Percentiles rank a stretch among this genome's conserved stretches.
Evolutionary conservation across 345 rosid species (phyloP).

Genomic region (Eucalyptus victrix): DNA sequence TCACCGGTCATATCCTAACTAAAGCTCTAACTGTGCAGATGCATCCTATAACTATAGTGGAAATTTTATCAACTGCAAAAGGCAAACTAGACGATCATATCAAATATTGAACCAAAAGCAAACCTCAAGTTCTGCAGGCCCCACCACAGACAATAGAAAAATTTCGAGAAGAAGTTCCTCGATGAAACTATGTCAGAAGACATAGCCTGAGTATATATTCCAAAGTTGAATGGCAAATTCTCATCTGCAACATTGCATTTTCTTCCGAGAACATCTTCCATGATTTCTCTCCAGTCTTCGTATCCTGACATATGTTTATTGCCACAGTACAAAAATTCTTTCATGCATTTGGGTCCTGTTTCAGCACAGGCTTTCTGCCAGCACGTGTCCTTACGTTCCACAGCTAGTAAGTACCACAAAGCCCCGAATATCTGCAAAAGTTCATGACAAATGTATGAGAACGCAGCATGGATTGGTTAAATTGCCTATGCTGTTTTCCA

Average conservation of each 20-base stretch:
- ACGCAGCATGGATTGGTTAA: not conserved
- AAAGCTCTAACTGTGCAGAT: not conserved
- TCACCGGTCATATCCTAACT: not conserved
- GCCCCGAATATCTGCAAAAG: conserved; percentile 64
- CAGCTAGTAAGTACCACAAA: conserved; percentile 71
- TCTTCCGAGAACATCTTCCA: conserved; percentile 16
- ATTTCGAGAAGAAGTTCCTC: conserved; percentile 36
- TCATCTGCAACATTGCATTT: conserved; percentile 22
- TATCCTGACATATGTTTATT: conserved; percentile 28
- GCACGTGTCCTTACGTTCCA: conserved; percentile 69
- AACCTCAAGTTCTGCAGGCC: conserved; percentile 89
- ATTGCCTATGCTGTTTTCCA: not conserved
- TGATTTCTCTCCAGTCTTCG: conserved; percentile 37
- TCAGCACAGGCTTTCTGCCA: conserved; percentile 49
- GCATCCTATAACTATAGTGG: not conserved
- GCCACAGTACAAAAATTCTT: conserved; percentile 59
- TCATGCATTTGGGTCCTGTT: conserved; percentile 18
- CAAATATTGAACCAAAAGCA: not conserved
- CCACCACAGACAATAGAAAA: conserved; percentile 89
- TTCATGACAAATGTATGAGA: not conserved
- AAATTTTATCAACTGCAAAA: not conserved
- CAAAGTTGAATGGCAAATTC: conserved; percentile 35
- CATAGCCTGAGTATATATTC: conserved; percentile 68
- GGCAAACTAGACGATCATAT: not conserved
- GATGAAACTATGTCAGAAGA: conserved; percentile 42